These are phyloP conservation scores for Talaromyces rugulosus DNA, from an alignment of 2,329 filamentous ascomycete genomes.

Conservation along the genomic window DNA sequence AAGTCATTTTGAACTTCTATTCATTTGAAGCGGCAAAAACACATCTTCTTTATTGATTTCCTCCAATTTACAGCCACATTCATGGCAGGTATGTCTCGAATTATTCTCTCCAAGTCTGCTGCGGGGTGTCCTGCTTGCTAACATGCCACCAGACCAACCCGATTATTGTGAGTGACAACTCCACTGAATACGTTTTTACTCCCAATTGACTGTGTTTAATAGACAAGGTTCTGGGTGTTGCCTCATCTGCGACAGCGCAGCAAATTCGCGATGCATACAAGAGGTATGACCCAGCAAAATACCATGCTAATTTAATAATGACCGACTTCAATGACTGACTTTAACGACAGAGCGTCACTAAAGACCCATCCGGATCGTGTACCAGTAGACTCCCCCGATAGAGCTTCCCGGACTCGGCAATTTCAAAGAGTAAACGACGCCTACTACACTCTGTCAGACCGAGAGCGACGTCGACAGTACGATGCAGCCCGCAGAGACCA, in stretches of 20 bases:
- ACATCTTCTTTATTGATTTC: background rate
- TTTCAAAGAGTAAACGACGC: constrained; percentile 93
- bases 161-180: constrained; percentile 38
- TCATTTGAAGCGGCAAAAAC: background rate
- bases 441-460: constrained; percentile 85
- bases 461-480: constrained; percentile 73
- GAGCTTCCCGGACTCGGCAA: constrained; percentile 72
- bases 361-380: constrained; percentile 95
- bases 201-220: background rate
- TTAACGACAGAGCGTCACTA: constrained; percentile 65
- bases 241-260: constrained; percentile 69
- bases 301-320: background rate
- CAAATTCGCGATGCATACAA: constrained; percentile 96
- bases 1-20: background rate
- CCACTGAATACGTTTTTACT: background rate
- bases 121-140: background rate
- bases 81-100: constrained; percentile 6
- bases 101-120: background rate
- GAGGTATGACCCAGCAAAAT: constrained; percentile 48
- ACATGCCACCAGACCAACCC: constrained; percentile 20
- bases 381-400: constrained; percentile 75
- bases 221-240: constrained; percentile 72
- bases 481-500: constrained; percentile 66
- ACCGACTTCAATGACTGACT: background rate
- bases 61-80: background rate